Percentiles rank a stretch among this genome's conserved stretches.
Evolutionary conservation across 202 grass and related monocot genomes (phyloP).

Genomic region (Carex arenaria): DNA sequence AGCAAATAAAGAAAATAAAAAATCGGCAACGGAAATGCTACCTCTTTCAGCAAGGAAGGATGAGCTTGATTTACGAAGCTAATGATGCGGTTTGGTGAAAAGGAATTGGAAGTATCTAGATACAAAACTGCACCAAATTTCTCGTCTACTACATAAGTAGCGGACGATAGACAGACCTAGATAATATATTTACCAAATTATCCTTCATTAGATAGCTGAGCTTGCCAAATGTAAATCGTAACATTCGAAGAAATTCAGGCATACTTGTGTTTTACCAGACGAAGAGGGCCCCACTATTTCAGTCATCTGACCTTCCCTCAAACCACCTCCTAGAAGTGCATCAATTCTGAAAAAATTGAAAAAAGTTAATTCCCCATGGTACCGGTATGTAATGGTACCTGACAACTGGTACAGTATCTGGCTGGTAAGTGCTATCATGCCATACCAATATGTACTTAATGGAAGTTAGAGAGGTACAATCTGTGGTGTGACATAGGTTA

Average conservation of each 20-base stretch:
- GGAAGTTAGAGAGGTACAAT: neutral
- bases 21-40: neutral
- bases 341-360: slow-evolving; percentile 53
- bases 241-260: neutral
- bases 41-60: slow-evolving; percentile 33
- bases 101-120: slow-evolving; percentile 88
- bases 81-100: slow-evolving; percentile 54
- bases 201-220: slow-evolving; percentile 1
- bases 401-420: neutral
- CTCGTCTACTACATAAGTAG: slow-evolving; percentile 46
- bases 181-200: slow-evolving; percentile 17
- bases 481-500: neutral
- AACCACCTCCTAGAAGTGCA: slow-evolving; percentile 66
- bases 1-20: too few relatives aligned
- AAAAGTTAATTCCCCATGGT: neutral
- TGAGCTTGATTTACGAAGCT: slow-evolving; percentile 40
- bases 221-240: neutral
- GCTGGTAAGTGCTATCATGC: neutral
- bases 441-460: neutral
- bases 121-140: slow-evolving; percentile 53
- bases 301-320: slow-evolving; percentile 61
- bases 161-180: slow-evolving; percentile 70
- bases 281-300: slow-evolving; percentile 76
- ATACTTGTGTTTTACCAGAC: slow-evolving; percentile 86
- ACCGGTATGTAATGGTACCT: neutral